phyloP scores from a whole-genome alignment of 2,329 filamentous ascomycete species.

The Bimuria novae-zelandiae region DNA sequence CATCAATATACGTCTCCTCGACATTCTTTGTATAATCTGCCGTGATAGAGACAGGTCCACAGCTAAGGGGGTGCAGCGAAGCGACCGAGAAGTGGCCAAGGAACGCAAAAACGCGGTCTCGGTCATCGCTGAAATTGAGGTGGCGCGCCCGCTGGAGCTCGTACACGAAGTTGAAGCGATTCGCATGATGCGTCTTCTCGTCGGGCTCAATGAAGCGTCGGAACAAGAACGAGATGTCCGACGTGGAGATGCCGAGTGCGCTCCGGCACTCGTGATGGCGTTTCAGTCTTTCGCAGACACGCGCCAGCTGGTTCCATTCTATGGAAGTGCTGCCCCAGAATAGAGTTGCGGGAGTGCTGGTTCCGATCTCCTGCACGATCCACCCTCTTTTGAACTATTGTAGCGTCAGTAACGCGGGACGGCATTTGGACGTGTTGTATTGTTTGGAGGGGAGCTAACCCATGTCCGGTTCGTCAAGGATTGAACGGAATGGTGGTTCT shows the following conservation, averaged over 20 bases:
- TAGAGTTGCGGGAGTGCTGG: too few relatives aligned
- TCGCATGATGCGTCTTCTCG: conserved; percentile 8
- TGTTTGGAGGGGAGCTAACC: too few relatives aligned
- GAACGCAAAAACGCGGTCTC: conserved; percentile 8
- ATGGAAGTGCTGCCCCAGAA: too few relatives aligned
- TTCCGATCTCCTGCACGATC: too few relatives aligned
- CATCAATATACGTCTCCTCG: too few relatives aligned
- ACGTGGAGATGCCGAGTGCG: neutral
- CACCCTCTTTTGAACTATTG: too few relatives aligned
- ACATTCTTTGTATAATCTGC: neutral
- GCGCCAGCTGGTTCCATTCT: too few relatives aligned
- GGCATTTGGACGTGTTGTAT: too few relatives aligned
- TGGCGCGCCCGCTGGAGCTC: conserved; percentile 9
- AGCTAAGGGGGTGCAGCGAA: conserved; percentile 2
- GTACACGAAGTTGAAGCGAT: conserved; percentile 11
- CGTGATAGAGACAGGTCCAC: conserved; percentile 2
- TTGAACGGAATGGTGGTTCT: too few relatives aligned
- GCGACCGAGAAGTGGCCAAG: conserved; percentile 8
- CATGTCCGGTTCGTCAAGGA: too few relatives aligned
- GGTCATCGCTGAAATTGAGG: conserved; percentile 8
- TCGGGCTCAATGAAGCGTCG: neutral
- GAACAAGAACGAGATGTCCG: conserved; percentile 1
- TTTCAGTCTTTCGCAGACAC: too few relatives aligned
- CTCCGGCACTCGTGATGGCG: neutral
- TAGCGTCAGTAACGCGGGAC: too few relatives aligned